Evolutionary conservation across 805 yeast genomes (phyloP), one percentile per base, ranked within the genome.

Genomic region (Suhomyces sp.): DNA sequence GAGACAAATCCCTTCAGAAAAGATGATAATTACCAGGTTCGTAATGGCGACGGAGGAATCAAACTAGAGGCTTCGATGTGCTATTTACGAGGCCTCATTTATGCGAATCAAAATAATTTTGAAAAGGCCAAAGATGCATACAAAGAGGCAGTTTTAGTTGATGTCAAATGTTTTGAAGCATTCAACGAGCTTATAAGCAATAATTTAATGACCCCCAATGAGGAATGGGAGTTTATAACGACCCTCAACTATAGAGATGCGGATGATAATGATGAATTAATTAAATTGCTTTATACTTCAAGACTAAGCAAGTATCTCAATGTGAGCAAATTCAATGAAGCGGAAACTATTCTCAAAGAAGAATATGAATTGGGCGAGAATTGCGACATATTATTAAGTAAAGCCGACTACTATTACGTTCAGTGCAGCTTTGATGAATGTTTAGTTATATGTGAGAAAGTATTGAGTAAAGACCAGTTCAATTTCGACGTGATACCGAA

Each of bases 121-220:
- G 93, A 83, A 14, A 71, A 75, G 42, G 98, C 98, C 0, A 88
- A 85, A 50, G 88, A 84, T 35, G 83, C 93, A 34, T 88, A 79
- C 50, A 79, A 80, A 51, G 96, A 88, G 51, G 96, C 98, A 1
- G 79, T 90, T 0, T 48, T 77, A 46, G 87, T 86, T 2, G 98
- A 91, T 58, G 88, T 85, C 6, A 87, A 88, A 56, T 93, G 97
- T 59, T 91, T 70, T 56, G 98, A 91, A 47, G 97, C 98, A 0
- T 88, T 88, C 55, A 77, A 85, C 48, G 88, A 84, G 53, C 70
- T 91, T 33, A 73, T 85, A 2, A 63, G 74, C 27, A 83, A 83
- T 47, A 82, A 81, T 51, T 71, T 88, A 48, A 63, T 91, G 60
- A 76, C 93, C 0, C 95, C 97, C 0, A 59, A 67, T 12, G 97